Base-by-base conservation (phyloP, 1,284 basidiomycete species). In the Ustilago shanxiensis region DNA sequence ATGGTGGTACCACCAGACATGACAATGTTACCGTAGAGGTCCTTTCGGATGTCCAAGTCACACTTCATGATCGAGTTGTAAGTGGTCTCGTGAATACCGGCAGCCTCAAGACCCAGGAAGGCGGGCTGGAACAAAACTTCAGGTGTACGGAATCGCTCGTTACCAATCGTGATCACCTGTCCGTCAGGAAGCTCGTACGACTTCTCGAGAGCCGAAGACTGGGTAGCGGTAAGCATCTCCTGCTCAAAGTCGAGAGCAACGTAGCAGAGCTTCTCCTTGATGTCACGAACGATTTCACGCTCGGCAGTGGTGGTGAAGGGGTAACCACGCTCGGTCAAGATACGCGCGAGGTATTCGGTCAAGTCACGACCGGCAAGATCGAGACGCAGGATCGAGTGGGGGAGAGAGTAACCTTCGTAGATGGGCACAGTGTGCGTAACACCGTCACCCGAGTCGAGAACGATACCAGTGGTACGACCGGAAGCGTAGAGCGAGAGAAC, bases 261-360 rank as follows among this genome's bases (percentile, higher is more conserved):
- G 88, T 97, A 97, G 89, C 95, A 96, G 57, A 97, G 91, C 90
- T 95, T 96, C 90, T 97, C 95, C 90, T 97, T 97, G 90, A 97
- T 95, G 88, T 97, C 95, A 85, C 95, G 91, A 85, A 97, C 95
- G 75, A 97, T 95, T 91, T 96, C 95, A 86, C 93, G 91, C 89
- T 95, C 94, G 71, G 94, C 94, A 22, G 93, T 93, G 81, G 87
- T 97, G 85, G 93, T 95, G 91, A 97, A 96, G 67, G 91, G 90
- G 89, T 98, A 96, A 35, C 95, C 95, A 83, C 95, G 92, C 89
- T 97, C 95, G 88, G 91, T 93, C 85, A 97, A 88, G 87, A 94
- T 93, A 90, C 95, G 96, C 89, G 94, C 91, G 81, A 98, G 89
- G 89, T 91, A 93, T 82, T 95, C 83, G 81, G 95, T 97, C 85